phyloP scores from a whole-genome alignment of 2,329 filamentous ascomycete genomes.

The Neocucurbitaria cava region DNA sequence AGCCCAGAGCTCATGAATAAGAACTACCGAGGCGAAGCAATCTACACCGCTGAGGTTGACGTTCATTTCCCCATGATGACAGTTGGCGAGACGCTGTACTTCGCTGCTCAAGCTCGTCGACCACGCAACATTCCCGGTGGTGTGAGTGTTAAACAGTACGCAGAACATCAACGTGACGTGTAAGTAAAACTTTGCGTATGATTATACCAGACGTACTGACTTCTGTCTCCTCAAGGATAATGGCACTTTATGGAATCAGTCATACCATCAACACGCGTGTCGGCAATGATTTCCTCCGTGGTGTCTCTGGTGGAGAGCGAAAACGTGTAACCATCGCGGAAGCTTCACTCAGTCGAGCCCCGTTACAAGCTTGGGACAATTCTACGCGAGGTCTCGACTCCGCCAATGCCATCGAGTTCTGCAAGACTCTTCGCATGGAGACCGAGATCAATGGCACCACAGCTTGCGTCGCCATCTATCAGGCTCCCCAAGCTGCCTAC shows the following conservation, averaged over 20 bases:
- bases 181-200: neutral
- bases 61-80: conserved; percentile 79
- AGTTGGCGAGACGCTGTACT: conserved; percentile 80
- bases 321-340: conserved; percentile 86
- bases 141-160: conserved; percentile 61
- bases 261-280: conserved; percentile 77
- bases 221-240: neutral
- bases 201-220: neutral
- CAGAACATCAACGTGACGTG: conserved; percentile 68
- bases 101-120: conserved; percentile 74
- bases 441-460: conserved; percentile 72
- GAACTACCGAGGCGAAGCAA: conserved; percentile 81
- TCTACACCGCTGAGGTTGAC: conserved; percentile 86
- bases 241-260: conserved; percentile 61
- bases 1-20: conserved; percentile 77
- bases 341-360: conserved; percentile 70
- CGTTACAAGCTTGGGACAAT: conserved; percentile 79
- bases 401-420: conserved; percentile 78
- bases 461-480: conserved; percentile 76
- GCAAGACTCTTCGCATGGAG: conserved; percentile 71
- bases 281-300: conserved; percentile 77
- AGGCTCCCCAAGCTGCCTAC: conserved; percentile 72
- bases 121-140: conserved; percentile 68
- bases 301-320: conserved; percentile 76
- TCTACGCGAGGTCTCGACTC: conserved; percentile 76